A percentile compares a stretch with the other conserved stretches of the same genome.
phyloP scores from a whole-genome alignment of 352 stramenopile species.

The Phytopythium kandeliae region DNA sequence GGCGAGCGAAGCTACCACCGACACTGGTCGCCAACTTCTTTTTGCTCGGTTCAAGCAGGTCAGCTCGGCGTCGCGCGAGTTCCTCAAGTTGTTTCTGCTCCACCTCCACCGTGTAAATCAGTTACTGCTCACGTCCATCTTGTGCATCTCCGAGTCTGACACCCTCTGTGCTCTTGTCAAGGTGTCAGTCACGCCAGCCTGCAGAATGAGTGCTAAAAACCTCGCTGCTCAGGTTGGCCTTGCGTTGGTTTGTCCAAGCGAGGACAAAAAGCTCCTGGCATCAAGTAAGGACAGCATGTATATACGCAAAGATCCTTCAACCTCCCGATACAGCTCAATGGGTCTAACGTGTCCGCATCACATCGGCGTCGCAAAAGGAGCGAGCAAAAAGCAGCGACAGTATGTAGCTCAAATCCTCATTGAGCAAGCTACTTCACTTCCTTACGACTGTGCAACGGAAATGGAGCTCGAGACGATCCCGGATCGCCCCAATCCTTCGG shows the following conservation, averaged over 20 bases:
- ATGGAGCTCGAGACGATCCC: conserved; percentile 25
- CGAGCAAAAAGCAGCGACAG: conserved; percentile 24
- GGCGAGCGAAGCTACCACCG: conserved; percentile 5
- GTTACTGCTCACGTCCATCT: neutral
- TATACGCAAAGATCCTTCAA: no score
- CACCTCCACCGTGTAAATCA: conserved; percentile 39
- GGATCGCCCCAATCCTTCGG: neutral
- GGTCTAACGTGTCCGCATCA: neutral
- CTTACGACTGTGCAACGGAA: conserved; percentile 38
- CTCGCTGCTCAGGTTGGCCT: conserved; percentile 36
- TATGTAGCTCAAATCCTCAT: conserved; percentile 45
- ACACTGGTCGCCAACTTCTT: conserved; percentile 10
- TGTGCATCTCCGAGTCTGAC: neutral
- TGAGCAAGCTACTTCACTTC: conserved; percentile 29
- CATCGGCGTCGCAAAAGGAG: neutral
- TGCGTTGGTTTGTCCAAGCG: conserved; percentile 30
- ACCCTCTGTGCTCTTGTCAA: conserved; percentile 1
- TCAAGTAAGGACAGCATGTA: conserved; percentile 22
- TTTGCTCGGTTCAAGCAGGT: conserved; percentile 30
- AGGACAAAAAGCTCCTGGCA: conserved; percentile 15
- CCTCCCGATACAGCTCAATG: no score
- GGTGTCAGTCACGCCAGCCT: conserved; percentile 32
- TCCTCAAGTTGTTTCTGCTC: conserved; percentile 40
- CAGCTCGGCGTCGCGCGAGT: conserved; percentile 25
- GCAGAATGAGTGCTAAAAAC: conserved; percentile 30